phyloP scores from a whole-genome alignment of 805 yeast genomes.

The Ogataea ramenticola region DNA sequence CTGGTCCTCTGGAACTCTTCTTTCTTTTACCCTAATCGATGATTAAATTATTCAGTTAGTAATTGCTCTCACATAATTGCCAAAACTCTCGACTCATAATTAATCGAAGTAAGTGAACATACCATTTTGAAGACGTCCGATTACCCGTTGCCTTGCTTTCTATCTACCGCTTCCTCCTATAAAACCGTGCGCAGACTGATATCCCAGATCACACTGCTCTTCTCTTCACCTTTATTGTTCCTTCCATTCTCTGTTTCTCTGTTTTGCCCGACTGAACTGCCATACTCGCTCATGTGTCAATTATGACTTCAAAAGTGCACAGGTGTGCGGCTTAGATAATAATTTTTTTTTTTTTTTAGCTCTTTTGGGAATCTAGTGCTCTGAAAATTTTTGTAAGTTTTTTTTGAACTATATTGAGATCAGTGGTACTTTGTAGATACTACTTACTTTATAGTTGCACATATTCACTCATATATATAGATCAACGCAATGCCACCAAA shows the following conservation, averaged over 20 bases:
- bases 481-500: constrained; percentile 14
- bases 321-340: neutral
- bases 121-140: neutral
- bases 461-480: neutral
- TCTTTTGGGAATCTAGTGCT: too few relatives aligned
- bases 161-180: too few relatives aligned
- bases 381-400: neutral
- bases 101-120: neutral
- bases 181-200: too few relatives aligned
- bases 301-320: too few relatives aligned
- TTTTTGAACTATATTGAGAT: neutral
- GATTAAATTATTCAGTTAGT: neutral
- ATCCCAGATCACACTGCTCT: too few relatives aligned
- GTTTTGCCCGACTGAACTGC: neutral
- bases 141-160: too few relatives aligned
- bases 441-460: neutral
- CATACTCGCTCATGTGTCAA: neutral
- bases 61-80: too few relatives aligned
- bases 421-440: neutral
- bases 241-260: neutral
- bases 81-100: too few relatives aligned
- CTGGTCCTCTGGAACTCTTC: constrained; percentile 78
- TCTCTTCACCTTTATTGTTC: too few relatives aligned
- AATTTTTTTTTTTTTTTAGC: neutral
- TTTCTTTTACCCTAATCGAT: constrained; percentile 45